A percentile compares a stretch with the other conserved stretches of the same genome.
Conservation (phyloP, 768 basidiomycete genomes). For the Lepiota subincarnata region DNA sequence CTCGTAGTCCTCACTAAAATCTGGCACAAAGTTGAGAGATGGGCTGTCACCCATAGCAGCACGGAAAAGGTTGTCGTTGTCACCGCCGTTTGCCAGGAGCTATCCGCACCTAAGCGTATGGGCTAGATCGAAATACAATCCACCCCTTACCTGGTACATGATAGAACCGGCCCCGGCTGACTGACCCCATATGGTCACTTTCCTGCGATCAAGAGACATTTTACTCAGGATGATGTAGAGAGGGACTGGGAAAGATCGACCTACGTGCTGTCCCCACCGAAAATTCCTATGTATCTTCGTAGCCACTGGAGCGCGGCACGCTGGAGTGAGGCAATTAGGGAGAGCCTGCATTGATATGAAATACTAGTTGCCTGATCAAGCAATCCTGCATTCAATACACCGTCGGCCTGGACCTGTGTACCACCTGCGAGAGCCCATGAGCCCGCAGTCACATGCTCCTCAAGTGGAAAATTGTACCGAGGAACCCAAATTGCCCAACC, state of each 20-base stretch:
- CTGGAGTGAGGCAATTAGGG: constrained; percentile 13
- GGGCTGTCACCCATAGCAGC: constrained; percentile 44
- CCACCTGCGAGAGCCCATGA: constrained; percentile 23
- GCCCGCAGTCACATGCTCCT: neutral
- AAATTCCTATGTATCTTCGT: constrained; percentile 31
- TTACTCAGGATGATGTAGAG: neutral
- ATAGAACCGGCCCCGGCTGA: constrained; percentile 41
- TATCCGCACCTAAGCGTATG: constrained; percentile 8
- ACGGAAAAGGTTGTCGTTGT: constrained; percentile 33
- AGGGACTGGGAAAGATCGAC: neutral
- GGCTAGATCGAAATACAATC: neutral
- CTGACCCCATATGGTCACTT: constrained; percentile 40
- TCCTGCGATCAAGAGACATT: constrained; percentile 16
- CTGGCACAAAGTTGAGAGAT: constrained; percentile 32
- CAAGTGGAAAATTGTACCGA: constrained; percentile 22
- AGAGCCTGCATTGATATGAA: neutral
- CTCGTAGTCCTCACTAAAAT: constrained; percentile 29
- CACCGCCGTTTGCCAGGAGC: constrained; percentile 36
- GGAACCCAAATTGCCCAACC: constrained; percentile 37
- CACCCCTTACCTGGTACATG: constrained; percentile 32
- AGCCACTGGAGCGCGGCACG: constrained; percentile 35
- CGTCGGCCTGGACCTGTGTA: constrained; percentile 25
- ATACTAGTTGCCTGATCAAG: constrained; percentile 31
- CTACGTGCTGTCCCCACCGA: constrained; percentile 34
- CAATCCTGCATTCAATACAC: constrained; percentile 35